phyloP scores from a whole-genome alignment of 2,329 filamentous ascomycete genomes.

The Coniochaeta hoffmannii region DNA sequence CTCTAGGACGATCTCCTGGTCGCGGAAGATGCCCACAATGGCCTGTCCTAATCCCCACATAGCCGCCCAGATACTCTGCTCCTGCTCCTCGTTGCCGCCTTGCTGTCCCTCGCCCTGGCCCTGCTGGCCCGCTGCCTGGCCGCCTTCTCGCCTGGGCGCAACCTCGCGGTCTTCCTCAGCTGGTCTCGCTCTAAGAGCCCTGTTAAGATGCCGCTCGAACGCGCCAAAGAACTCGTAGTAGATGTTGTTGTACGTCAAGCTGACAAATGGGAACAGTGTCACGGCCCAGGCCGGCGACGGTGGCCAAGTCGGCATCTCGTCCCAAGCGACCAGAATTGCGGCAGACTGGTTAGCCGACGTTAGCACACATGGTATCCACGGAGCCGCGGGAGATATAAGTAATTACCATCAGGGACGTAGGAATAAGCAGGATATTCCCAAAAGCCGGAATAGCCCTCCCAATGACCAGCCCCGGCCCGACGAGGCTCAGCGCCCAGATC shows the following conservation, averaged over 20 bases:
- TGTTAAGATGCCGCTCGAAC: constrained; percentile 41
- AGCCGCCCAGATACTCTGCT: constrained; percentile 7
- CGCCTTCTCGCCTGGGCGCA: neutral
- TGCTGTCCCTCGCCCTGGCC: neutral
- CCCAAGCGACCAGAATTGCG: constrained; percentile 34
- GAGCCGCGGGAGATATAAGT: neutral
- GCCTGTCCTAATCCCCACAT: constrained; percentile 8
- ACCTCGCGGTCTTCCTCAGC: constrained; percentile 12
- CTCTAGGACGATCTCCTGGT: constrained; percentile 4
- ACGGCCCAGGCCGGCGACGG: constrained; percentile 45
- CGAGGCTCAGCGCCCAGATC: constrained; percentile 29
- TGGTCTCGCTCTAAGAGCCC: constrained; percentile 31
- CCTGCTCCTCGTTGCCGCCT: neutral
- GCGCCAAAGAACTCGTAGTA: constrained; percentile 39
- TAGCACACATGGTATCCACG: neutral
- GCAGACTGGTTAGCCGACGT: constrained; percentile 36
- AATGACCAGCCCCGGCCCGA: constrained; percentile 38
- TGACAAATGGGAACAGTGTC: constrained; percentile 37
- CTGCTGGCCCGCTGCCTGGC: neutral
- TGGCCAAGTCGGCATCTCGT: constrained; percentile 43
- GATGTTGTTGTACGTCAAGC: constrained; percentile 31
- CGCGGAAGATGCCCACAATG: constrained; percentile 6
- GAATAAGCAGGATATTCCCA: constrained; percentile 33
- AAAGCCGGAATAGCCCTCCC: constrained; percentile 35
- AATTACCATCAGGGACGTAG: constrained; percentile 31